A percentile compares a stretch with the other conserved stretches of the same genome.
phyloP scores from a whole-genome alignment of 495 filamentous ascomycete species.

The Aspergillus sparsus region DNA sequence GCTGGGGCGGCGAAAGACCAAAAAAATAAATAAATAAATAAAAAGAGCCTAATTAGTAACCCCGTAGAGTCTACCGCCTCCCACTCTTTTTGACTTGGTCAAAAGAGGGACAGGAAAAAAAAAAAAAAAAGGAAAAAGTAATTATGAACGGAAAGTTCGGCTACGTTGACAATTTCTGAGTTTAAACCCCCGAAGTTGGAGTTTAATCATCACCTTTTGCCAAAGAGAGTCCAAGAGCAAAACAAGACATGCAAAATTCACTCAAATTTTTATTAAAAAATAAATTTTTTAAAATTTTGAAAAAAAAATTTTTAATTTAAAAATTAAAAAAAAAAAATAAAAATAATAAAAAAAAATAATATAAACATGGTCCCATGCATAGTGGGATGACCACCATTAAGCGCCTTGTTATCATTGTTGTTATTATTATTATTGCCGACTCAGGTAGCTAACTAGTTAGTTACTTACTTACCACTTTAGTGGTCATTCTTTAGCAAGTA shows the following conservation, averaged over 20 bases:
- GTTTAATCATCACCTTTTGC: neutral
- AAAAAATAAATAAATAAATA: neutral
- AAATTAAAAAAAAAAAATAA: too few relatives aligned
- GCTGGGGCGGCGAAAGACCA: slow-evolving; percentile 11
- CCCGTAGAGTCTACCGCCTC: neutral
- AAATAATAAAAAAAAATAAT: too few relatives aligned
- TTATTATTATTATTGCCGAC: too few relatives aligned
- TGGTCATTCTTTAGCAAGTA: too few relatives aligned
- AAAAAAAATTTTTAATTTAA: too few relatives aligned
- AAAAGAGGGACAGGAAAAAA: neutral
- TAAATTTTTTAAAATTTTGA: too few relatives aligned
- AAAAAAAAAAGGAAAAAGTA: neutral
- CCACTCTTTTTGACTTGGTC: neutral
- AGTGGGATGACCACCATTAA: too few relatives aligned
- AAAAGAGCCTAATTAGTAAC: neutral
- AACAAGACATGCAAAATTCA: neutral
- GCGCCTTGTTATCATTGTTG: too few relatives aligned
- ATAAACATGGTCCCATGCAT: neutral
- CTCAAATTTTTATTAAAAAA: neutral
- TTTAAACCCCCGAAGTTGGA: slow-evolving; percentile 1
- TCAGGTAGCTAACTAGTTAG: too few relatives aligned
- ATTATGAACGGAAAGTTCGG: slow-evolving; percentile 21
- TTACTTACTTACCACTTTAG: too few relatives aligned
- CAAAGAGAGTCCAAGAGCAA: too few relatives aligned
- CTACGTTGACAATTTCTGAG: slow-evolving; percentile 15